A percentile compares a stretch with the other conserved stretches of the same genome.
phyloP scores from a whole-genome alignment of 768 basidiomycete species.

The Calocera viscosa region DNA sequence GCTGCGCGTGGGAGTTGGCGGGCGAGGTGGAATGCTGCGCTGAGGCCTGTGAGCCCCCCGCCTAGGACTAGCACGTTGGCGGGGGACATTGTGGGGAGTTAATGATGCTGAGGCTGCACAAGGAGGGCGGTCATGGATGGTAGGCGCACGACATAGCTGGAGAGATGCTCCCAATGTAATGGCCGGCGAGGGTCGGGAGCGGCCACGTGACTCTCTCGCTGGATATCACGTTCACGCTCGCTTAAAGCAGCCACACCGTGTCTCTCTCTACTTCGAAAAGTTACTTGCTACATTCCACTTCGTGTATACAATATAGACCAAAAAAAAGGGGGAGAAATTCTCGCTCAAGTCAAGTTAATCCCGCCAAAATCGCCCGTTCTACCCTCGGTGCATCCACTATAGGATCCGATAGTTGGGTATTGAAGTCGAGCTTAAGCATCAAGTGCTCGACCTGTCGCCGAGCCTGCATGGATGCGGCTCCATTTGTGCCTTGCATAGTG shows the following conservation, averaged over 20 bases:
- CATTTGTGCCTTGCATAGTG: conserved; percentile 37
- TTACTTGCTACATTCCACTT: no score
- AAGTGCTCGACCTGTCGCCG: conserved; percentile 72
- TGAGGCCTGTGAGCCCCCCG: conserved; percentile 70
- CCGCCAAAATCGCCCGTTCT: neutral
- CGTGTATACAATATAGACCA: no score
- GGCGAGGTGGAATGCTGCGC: conserved; percentile 66
- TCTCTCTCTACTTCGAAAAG: no score
- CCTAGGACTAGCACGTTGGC: conserved; percentile 50
- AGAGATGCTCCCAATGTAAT: no score
- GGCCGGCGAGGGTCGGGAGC: no score
- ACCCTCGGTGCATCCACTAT: neutral
- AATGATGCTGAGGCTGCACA: no score
- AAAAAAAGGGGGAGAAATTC: no score
- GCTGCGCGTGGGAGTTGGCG: conserved; percentile 43
- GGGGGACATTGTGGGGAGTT: neutral
- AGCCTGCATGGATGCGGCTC: conserved; percentile 38
- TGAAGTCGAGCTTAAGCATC: conserved; percentile 72
- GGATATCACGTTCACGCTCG: no score
- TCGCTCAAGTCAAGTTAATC: neutral
- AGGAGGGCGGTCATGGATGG: no score
- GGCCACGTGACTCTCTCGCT: no score
- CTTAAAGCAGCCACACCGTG: no score
- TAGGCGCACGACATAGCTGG: no score
- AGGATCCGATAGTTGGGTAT: conserved; percentile 23